A percentile compares a stretch with the other conserved stretches of the same genome.
Evolutionary conservation across 2,329 filamentous ascomycete species (phyloP).

Genomic region (Cytospora leucostoma): DNA sequence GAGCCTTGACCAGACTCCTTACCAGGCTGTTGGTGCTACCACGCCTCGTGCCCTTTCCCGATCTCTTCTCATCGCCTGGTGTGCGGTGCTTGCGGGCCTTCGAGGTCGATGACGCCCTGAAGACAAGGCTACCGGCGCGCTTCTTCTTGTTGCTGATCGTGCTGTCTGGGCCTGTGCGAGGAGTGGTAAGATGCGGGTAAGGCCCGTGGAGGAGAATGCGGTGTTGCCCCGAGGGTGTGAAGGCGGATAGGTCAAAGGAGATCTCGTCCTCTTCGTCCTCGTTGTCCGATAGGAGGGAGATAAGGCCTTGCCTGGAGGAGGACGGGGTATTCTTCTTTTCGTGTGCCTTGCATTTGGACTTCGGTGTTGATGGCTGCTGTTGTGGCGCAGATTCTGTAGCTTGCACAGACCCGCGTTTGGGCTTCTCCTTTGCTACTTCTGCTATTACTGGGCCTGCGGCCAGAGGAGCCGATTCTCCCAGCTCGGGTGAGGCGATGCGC

Average conservation of each 20-base stretch:
- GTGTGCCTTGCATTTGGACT: slow-evolving; percentile 19
- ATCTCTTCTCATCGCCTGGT: neutral
- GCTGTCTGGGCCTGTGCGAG: neutral
- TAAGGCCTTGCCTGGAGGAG: slow-evolving; percentile 41
- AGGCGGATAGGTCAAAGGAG: slow-evolving; percentile 37
- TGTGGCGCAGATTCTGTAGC: slow-evolving; percentile 3
- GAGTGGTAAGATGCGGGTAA: neutral
- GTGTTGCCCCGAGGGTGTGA: slow-evolving; percentile 29
- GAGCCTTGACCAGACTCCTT: slow-evolving; percentile 18
- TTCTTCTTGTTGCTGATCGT: slow-evolving; percentile 11
- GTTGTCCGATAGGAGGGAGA: slow-evolving; percentile 46
- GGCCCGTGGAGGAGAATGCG: slow-evolving; percentile 13
- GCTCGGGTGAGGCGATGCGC: neutral
- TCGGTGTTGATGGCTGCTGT: slow-evolving; percentile 7
- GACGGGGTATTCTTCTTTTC: slow-evolving; percentile 28
- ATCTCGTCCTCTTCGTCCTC: slow-evolving; percentile 42
- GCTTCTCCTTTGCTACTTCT: neutral
- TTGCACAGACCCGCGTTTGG: neutral
- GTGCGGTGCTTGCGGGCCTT: slow-evolving; percentile 13
- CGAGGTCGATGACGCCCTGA: slow-evolving; percentile 20
- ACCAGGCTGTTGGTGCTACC: slow-evolving; percentile 8
- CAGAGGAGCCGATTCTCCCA: neutral
- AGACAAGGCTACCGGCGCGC: slow-evolving; percentile 27
- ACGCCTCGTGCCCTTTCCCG: neutral
- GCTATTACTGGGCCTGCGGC: neutral